A percentile compares a stretch with the other conserved stretches of the same genome.
Conservation (phyloP, 2,329 filamentous ascomycete species). For the Aspergillus sp. region DNA sequence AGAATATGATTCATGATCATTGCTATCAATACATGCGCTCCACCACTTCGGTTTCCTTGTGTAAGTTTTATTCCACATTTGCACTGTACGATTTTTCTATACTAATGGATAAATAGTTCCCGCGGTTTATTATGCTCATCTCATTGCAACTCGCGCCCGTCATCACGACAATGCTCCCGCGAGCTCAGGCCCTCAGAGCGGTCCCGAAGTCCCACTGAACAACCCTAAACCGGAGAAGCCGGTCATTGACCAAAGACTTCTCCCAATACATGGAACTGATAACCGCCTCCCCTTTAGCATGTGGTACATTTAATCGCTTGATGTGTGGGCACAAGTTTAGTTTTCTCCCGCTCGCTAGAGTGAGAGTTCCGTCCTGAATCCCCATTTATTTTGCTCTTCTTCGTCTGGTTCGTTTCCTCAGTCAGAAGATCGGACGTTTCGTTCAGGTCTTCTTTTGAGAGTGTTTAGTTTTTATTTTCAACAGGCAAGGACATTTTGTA, state of each 20-base stretch:
- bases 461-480: neutral
- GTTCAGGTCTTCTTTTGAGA: neutral
- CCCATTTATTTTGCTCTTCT: neutral
- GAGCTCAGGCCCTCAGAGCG: slow-evolving; percentile 41
- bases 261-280: slow-evolving; percentile 32
- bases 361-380: too few relatives aligned
- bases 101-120: slow-evolving; percentile 50
- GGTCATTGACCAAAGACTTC: slow-evolving; percentile 33
- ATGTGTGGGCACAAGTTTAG: neutral
- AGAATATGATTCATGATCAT: slow-evolving; percentile 90
- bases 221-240: slow-evolving; percentile 28
- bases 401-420: neutral
- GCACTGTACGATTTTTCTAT: neutral
- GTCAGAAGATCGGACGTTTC: neutral
- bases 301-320: slow-evolving; percentile 39
- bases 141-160: slow-evolving; percentile 78
- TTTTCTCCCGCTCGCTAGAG: neutral
- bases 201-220: slow-evolving; percentile 36
- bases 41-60: slow-evolving; percentile 86
- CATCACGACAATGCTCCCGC: slow-evolving; percentile 63
- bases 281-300: slow-evolving; percentile 36
- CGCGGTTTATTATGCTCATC: slow-evolving; percentile 92
- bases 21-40: slow-evolving; percentile 92
- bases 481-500: neutral
- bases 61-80: slow-evolving; percentile 25